Conservation (phyloP, 257 asterid species). For the Haberlea rhodopensis region DNA sequence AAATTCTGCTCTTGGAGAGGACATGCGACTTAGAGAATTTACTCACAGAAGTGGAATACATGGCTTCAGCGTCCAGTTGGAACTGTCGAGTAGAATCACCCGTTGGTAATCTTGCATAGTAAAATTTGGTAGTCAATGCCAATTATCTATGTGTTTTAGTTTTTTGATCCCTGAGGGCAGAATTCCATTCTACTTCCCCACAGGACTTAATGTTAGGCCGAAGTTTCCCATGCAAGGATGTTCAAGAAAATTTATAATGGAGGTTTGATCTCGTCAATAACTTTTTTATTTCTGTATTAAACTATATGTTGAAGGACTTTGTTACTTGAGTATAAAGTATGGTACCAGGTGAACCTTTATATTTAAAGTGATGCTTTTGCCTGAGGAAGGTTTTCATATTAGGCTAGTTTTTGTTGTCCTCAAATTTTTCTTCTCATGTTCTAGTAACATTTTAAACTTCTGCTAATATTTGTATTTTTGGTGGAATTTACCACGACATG, state of each 20-base stretch:
- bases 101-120: constrained; percentile 33
- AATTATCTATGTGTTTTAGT: not conserved
- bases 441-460: not conserved
- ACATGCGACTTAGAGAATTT: constrained; percentile 48
- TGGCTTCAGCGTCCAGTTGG: constrained; percentile 31
- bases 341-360: not conserved
- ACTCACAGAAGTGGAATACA: constrained; percentile 35
- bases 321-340: not conserved
- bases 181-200: constrained; percentile 22
- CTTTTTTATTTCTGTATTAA: constrained; percentile 13
- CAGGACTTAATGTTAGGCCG: constrained; percentile 44
- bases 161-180: constrained; percentile 8
- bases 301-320: not conserved
- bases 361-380: not conserved
- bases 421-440: not conserved
- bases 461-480: not conserved
- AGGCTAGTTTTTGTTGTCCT: not conserved
- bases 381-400: not conserved
- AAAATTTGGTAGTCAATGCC: constrained; percentile 21
- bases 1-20: constrained; percentile 46
- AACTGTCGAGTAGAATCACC: constrained; percentile 29
- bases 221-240: constrained; percentile 35
- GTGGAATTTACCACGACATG: not conserved
- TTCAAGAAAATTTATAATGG: constrained; percentile 41
- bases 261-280: constrained; percentile 46